Base-by-base conservation (phyloP, 345 rosid genomes). In the Triadica sebifera region DNA sequence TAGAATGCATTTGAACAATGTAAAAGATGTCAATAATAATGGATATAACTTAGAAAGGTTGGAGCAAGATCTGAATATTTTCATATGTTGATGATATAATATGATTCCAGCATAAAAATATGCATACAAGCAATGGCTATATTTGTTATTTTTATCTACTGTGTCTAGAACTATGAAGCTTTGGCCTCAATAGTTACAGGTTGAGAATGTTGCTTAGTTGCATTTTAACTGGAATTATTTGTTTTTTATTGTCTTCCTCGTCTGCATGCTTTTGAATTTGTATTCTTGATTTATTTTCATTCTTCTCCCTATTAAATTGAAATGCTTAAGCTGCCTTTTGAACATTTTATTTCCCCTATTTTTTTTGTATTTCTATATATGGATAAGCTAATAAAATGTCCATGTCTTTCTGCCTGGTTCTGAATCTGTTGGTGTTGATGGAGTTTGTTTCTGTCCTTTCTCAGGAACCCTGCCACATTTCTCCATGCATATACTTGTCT, bases 401-500 rank as follows among this genome's bases (percentile, higher is more conserved):
- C 19, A 56, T 16, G 52, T 37, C 39, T n/a, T 62, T 56, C 39
- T 20, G 37, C 45, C n/a, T 17, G 45, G 17, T 38, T 51, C n/a
- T 22, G 24, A 75, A 53, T 53, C 24, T 65, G 72, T 63, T 66
- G 55, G 24, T 55, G 45, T 34, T 78, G 65, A 74, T 45, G 41
- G 51, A 55, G 15, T 56, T 71, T 34, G 37, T 22, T 57, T 29
- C 58, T 47, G 74, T 71, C 56, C 73, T 59, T 72, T 73, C 38
- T 53, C 83, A 94, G 98, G 96, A 94, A 92, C 69, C 94, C 96
- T 20, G 96, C 97, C 60, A 86, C 96, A 39, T 94, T 94, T 88
- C 91, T 94, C 77, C 97, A 92, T 85, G 98, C 98, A 69, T 94
- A 94, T 81, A 87, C 98, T 58, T 94, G 98, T 81, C 97, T 94